These are phyloP conservation scores for Lepidium africanum DNA, from an alignment of 345 rosid species.

Conservation along the genomic window DNA sequence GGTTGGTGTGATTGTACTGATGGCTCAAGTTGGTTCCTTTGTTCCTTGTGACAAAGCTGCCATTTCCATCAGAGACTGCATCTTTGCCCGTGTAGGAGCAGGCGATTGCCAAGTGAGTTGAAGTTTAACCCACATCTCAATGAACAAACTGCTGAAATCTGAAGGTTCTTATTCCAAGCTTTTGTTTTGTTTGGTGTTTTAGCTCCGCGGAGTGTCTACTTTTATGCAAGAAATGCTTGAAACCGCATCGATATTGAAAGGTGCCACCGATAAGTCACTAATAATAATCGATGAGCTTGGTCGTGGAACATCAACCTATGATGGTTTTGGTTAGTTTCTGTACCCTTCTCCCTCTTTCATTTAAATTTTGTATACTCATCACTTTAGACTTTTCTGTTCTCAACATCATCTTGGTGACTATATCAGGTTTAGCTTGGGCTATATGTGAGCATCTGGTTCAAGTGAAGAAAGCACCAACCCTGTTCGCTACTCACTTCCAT, in stretches of 20 bases:
- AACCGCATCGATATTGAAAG: conserved; percentile 92
- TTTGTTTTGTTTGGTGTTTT: neutral
- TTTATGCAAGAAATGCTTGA: conserved; percentile 99
- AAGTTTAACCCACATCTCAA: neutral
- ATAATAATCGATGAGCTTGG: conserved; percentile 97
- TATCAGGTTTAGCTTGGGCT: conserved; percentile 95
- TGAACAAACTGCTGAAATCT: neutral
- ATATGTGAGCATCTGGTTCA: conserved; percentile 95
- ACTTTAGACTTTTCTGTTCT: neutral
- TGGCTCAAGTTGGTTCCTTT: conserved; percentile 98
- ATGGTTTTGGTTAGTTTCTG: conserved; percentile 81
- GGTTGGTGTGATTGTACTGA: conserved; percentile 89
- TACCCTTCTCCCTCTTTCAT: neutral
- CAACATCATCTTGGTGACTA: neutral
- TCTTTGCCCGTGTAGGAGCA: conserved; percentile 98
- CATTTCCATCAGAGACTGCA: conserved; percentile 89
- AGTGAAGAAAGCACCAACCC: conserved; percentile 81
- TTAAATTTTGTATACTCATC: neutral
- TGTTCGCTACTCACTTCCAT: conserved; percentile 97
- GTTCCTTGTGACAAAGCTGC: conserved; percentile 92
- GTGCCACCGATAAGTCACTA: conserved; percentile 80
- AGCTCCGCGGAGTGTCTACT: conserved; percentile 96
- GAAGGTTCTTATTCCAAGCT: neutral
- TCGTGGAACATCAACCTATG: conserved; percentile 96
- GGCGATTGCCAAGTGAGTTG: conserved; percentile 96